Percentiles rank a stretch among this genome's conserved stretches.
phyloP scores from a whole-genome alignment of 2,329 filamentous ascomycete genomes.

The Neurospora sp. region DNA sequence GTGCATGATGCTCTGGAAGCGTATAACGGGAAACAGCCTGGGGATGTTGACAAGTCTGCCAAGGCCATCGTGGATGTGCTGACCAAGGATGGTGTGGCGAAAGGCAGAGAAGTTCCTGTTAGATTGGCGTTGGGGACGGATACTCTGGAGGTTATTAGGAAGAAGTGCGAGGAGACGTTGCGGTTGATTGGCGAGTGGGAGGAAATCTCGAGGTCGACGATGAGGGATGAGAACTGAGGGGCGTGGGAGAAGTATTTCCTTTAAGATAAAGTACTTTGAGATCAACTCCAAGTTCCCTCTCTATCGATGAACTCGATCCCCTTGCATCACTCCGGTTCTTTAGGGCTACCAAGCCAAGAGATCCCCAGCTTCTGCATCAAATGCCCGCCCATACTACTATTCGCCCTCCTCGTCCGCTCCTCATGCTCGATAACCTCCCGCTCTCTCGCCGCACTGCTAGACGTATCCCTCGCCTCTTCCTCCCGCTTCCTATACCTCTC shows the following conservation, averaged over 20 bases:
- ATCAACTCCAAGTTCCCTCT: slow-evolving; percentile 7
- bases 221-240: slow-evolving; percentile 2
- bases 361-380: slow-evolving; percentile 10
- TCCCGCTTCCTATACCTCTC: slow-evolving; percentile 4
- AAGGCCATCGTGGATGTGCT: slow-evolving; percentile 36
- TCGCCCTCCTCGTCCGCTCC: slow-evolving; percentile 9
- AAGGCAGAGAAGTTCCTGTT: slow-evolving; percentile 40
- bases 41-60: slow-evolving; percentile 34
- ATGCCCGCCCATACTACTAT: slow-evolving; percentile 3
- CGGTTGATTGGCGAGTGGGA: slow-evolving; percentile 41
- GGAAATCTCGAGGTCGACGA: slow-evolving; percentile 28
- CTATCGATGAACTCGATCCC: slow-evolving; percentile 5
- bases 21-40: slow-evolving; percentile 32
- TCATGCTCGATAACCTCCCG: slow-evolving; percentile 1
- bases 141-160: slow-evolving; percentile 29
- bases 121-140: slow-evolving; percentile 47
- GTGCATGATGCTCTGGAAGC: slow-evolving; percentile 18
- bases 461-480: slow-evolving; percentile 3
- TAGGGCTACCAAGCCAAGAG: neutral
- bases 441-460: slow-evolving; percentile 2
- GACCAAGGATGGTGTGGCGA: slow-evolving; percentile 36
- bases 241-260: slow-evolving; percentile 3
- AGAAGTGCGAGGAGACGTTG: slow-evolving; percentile 33
- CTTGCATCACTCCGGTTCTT: slow-evolving; percentile 6
- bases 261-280: neutral